phyloP scores from a whole-genome alignment of 2,329 filamentous ascomycete genomes.

The Trichoderma sp. region DNA sequence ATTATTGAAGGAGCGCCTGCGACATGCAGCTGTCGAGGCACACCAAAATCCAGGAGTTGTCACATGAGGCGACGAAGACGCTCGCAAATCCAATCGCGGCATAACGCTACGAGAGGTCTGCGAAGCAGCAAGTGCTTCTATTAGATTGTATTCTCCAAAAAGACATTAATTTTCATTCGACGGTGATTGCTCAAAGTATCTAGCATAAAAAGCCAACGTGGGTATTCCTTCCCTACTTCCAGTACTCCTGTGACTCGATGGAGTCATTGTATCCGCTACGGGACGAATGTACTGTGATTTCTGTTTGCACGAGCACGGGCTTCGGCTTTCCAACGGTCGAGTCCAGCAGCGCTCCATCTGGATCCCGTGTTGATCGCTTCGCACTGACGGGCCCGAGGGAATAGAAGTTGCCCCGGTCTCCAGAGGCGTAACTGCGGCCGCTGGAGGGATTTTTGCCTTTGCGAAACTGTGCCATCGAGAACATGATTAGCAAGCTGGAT shows the following conservation, averaged over 20 bases:
- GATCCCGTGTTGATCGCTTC: slow-evolving; percentile 17
- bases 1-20: no score
- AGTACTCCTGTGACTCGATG: slow-evolving; percentile 20
- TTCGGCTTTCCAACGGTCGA: slow-evolving; percentile 12
- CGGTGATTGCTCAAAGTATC: slow-evolving; percentile 12
- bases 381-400: slow-evolving; percentile 19
- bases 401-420: slow-evolving; percentile 15
- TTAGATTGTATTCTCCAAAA: no score
- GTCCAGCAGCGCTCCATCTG: slow-evolving; percentile 17
- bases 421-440: slow-evolving; percentile 13
- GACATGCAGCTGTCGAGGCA: no score
- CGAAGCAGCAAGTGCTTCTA: no score
- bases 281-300: slow-evolving; percentile 21
- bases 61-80: no score
- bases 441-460: not conserved
- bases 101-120: no score
- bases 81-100: no score
- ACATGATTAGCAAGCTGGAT: not conserved
- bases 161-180: no score
- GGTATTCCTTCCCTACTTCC: not conserved
- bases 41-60: no score
- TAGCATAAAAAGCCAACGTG: not conserved
- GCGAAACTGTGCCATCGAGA: not conserved
- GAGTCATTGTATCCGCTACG: slow-evolving; percentile 22
- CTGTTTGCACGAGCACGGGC: slow-evolving; percentile 15